Conservation (phyloP, 2,329 filamentous ascomycete genomes). For the Colletotrichum sp. region DNA sequence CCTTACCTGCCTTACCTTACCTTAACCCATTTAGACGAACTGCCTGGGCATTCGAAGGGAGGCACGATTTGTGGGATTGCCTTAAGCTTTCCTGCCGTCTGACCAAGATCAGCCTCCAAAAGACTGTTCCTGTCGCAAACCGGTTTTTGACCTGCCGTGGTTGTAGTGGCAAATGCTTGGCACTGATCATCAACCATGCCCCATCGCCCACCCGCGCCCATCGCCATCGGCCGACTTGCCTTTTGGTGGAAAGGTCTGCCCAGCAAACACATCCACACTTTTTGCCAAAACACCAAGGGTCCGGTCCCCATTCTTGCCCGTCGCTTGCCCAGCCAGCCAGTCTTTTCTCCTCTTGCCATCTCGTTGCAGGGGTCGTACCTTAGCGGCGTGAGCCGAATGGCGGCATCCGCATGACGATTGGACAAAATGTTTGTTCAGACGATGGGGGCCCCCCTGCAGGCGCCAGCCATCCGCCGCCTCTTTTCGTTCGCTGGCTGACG, state of each 20-base stretch:
- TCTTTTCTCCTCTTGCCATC: background rate
- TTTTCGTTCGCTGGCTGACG: constrained; percentile 7
- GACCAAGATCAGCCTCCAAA: constrained; percentile 15
- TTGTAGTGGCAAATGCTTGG: constrained; percentile 21
- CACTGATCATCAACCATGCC: constrained; percentile 10
- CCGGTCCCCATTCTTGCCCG: background rate
- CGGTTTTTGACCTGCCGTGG: constrained; percentile 10
- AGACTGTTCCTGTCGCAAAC: constrained; percentile 22
- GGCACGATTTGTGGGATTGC: background rate
- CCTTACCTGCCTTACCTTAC: background rate
- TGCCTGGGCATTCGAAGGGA: too few relatives aligned
- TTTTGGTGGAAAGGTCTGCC: background rate
- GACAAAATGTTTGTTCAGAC: background rate
- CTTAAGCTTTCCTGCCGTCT: constrained; percentile 8
- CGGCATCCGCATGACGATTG: background rate
- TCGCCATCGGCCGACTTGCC: background rate
- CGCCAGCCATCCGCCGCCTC: constrained; percentile 18
- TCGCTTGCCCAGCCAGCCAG: background rate
- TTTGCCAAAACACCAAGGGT: background rate
- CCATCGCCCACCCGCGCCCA: background rate
- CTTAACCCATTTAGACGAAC: background rate
- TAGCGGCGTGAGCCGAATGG: constrained; percentile 3
- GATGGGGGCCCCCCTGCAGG: constrained; percentile 7
- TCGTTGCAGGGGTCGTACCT: background rate
- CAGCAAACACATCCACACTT: background rate